Evolutionary conservation across 2,329 filamentous ascomycete genomes (phyloP).

Genomic region (Fusarium fracticaudum): DNA sequence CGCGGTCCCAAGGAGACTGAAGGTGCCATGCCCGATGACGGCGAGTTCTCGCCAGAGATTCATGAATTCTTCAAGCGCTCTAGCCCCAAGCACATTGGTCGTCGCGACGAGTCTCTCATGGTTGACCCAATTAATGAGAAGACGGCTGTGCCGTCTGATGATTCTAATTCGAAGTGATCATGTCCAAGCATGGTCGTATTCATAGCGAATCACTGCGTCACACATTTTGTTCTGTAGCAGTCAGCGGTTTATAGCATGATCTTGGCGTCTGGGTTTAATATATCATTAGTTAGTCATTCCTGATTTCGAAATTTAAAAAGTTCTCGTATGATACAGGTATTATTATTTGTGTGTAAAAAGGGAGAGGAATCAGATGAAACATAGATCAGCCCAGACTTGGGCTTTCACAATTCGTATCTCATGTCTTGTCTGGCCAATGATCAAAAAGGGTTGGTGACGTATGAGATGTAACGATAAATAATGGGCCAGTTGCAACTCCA

Average conservation of each 20-base stretch:
- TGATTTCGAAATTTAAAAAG: background rate
- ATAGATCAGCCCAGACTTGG: background rate
- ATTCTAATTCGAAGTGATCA: conserved; percentile 29
- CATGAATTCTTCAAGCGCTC: conserved; percentile 63
- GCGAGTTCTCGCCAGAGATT: conserved; percentile 63
- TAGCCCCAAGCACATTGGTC: conserved; percentile 43
- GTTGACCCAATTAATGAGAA: conserved; percentile 45
- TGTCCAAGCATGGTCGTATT: background rate
- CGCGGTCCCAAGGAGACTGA: conserved; percentile 61
- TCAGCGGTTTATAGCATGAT: conserved; percentile 33
- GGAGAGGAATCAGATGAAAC: background rate
- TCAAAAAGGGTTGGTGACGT: background rate
- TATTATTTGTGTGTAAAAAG: background rate
- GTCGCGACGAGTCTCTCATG: conserved; percentile 36
- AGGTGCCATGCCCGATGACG: conserved; percentile 54
- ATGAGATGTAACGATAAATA: background rate
- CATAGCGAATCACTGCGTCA: background rate
- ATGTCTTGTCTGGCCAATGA: background rate
- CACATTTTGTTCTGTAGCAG: background rate
- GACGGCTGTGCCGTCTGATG: conserved; percentile 25
- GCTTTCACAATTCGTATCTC: background rate
- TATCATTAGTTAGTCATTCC: conserved; percentile 2
- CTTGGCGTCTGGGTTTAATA: conserved; percentile 33
- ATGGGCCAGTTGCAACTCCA: background rate
- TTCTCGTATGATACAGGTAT: background rate